Evolutionary conservation across 2,329 filamentous ascomycete species (phyloP), one percentile per base, ranked within the genome.

Genomic region (Trematosphaeria pertusa): DNA sequence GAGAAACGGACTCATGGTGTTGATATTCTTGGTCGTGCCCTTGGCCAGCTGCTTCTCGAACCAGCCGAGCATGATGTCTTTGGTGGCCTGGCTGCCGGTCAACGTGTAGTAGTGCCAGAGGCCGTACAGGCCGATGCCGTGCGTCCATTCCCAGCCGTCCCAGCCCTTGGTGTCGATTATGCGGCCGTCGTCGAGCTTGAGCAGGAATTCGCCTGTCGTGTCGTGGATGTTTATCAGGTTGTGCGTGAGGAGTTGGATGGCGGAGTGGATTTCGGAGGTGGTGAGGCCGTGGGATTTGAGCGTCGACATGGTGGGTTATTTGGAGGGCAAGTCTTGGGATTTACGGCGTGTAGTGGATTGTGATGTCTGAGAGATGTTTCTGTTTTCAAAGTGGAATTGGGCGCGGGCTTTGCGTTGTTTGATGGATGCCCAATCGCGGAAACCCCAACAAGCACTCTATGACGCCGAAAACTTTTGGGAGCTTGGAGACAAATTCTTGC

Each of bases 151-250:
- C 88, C 88, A 92, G 64, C 86, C 86, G 54, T 87, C 81, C 89
- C 88, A 93, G 46, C 87, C 88, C 72, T 93, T 93, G 46, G 89
- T 91, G 71, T 92, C 88, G 64, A 93, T 91, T 38, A 91, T 77
- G 26, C 87, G 82, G 46, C 88, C 88, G 60, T 92, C 88, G 2
- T 81, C 77, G 26, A 93, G 79, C 15, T 78, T 84, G 48, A 91
- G 75, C 18, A 92, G 78, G 68, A 91, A 92, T 62, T 88, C 80
- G 38, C 88, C 88, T 0, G 86, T 88, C 30, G 79, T 81, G 73
- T 93, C 89, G 62, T 84, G 83, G 73, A 92, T 91, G 71, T 88
- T 88, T 67, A 92, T 80, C 32, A 93, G 78, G 62, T 89, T 88
- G 64, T 87, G 73, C 59, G 89, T 91, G 48, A 92, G 78, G 14